These are phyloP conservation scores for Cairneyella variabilis DNA, from an alignment of 495 filamentous ascomycete genomes.

Conservation along the genomic window DNA sequence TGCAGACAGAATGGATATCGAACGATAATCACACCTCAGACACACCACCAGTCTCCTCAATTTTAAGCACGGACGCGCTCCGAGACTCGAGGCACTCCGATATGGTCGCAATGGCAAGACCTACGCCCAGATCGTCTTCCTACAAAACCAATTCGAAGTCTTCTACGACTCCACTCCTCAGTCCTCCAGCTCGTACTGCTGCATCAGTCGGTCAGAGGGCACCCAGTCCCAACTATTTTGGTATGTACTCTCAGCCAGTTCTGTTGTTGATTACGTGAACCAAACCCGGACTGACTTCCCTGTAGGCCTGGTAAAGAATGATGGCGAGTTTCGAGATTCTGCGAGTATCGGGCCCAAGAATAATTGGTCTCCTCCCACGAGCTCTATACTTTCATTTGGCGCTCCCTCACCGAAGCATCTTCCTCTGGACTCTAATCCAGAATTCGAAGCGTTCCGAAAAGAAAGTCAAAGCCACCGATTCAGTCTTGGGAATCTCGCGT, in stretches of 20 bases:
- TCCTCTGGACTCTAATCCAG: slow-evolving; percentile 65
- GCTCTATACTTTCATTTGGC: slow-evolving; percentile 63
- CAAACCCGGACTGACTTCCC: no score
- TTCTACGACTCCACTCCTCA: slow-evolving; percentile 35
- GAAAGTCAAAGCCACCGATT: slow-evolving; percentile 63
- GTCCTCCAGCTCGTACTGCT: slow-evolving; percentile 33
- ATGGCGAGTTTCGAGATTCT: slow-evolving; percentile 58
- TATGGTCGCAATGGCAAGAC: no score
- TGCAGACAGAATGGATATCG: background rate
- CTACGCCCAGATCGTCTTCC: slow-evolving; percentile 30
- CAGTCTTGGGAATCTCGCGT: slow-evolving; percentile 38
- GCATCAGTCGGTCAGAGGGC: slow-evolving; percentile 31
- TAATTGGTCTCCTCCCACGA: slow-evolving; percentile 68
- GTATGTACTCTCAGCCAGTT: no score
- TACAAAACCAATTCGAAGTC: slow-evolving; percentile 36
- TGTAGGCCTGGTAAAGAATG: no score
- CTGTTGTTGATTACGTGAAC: no score
- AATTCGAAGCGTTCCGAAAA: slow-evolving; percentile 71
- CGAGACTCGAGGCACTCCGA: no score
- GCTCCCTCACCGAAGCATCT: slow-evolving; percentile 65
- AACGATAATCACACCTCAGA: background rate
- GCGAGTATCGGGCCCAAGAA: slow-evolving; percentile 54
- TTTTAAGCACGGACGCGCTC: no score
- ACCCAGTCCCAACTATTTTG: slow-evolving; percentile 80
- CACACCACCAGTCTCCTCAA: background rate